Base-by-base conservation (phyloP, 2,329 filamentous ascomycete genomes). In the Seiridium cupressi region DNA sequence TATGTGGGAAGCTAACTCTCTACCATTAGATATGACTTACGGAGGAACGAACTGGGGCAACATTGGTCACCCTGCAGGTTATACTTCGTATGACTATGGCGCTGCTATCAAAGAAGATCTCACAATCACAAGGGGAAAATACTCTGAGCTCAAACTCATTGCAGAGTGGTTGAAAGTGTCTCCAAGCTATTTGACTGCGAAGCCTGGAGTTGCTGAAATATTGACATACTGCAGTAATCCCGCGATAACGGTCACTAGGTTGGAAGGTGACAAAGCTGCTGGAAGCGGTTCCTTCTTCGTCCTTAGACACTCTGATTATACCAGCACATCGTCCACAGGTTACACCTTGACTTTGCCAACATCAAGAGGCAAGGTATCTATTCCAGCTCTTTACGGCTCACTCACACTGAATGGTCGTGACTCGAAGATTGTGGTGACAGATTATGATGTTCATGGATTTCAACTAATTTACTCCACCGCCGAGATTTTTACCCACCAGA, bases 41-140 rank as follows among this genome's bases (percentile, higher is more conserved):
- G 91, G 91, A 11, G 91, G 91, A 5, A 93, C 91, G 0, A 95
- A 94, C 70, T 94, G 91, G 91, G 91, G 91, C 0, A 93, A 92
- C 62, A 73, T 92, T 3, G 89, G 90, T 0, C 85, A 92, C 64
- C 81, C 87, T 8, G 87, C 86, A 8, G 86, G 82, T 3, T 88
- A 88, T 62, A 87, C 83, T 0, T 83, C 81, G 0, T 84, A 85
- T 54, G 83, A 85, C 61, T 85, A 85, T 55, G 81, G 77, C 8
- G 76, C 79, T 5, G 77, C 81, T 7, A 91, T 94, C 57, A 81
- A 82, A 1, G 91, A 95, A 69, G 86, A 90, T 46, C 82, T 90
- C 32, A 82, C 82, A 1, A 77, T 94, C 3, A 76, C 80, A 35
- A 83, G 90, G 2, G 89, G 93, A 69, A 94, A 94, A 71, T 94